phyloP scores from a whole-genome alignment of 2,329 filamentous ascomycete species.

The Aspergillus neotritici region DNA sequence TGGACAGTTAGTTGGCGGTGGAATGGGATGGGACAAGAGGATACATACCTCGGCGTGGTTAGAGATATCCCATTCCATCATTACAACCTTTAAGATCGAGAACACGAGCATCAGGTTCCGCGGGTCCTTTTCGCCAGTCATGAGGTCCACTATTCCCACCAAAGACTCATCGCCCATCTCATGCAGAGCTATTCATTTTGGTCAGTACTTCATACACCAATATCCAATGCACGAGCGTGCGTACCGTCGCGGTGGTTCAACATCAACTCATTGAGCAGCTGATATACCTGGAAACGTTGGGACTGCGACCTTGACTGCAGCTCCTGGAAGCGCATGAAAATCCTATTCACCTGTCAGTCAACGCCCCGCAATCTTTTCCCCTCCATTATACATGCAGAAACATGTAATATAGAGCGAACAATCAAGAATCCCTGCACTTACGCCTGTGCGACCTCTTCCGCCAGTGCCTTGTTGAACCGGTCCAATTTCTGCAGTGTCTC shows the following conservation, averaged over 20 bases:
- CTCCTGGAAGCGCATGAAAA: slow-evolving; percentile 50
- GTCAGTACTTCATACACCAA: slow-evolving; percentile 10
- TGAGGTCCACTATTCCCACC: slow-evolving; percentile 57
- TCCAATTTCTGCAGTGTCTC: slow-evolving; percentile 55
- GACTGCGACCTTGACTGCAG: slow-evolving; percentile 57
- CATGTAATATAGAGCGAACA: not conserved
- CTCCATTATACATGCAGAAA: not conserved
- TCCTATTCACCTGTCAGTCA: slow-evolving; percentile 28
- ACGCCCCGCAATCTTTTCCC: not conserved
- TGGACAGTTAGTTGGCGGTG: slow-evolving; percentile 18
- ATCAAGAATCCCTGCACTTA: slow-evolving; percentile 31
- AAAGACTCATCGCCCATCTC: slow-evolving; percentile 57
- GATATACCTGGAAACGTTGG: slow-evolving; percentile 60
- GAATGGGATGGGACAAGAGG: not conserved
- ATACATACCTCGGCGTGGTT: slow-evolving; percentile 51
- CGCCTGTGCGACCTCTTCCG: slow-evolving; percentile 49
- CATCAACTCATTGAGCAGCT: slow-evolving; percentile 58
- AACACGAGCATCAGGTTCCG: slow-evolving; percentile 66
- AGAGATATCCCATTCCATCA: slow-evolving; percentile 62
- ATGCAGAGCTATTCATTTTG: slow-evolving; percentile 40
- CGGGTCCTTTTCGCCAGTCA: slow-evolving; percentile 64
- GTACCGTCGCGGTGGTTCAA: slow-evolving; percentile 54
- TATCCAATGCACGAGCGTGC: not conserved
- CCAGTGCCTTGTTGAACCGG: slow-evolving; percentile 55
- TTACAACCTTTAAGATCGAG: slow-evolving; percentile 60